Evolutionary conservation across 2,329 filamentous ascomycete species (phyloP), one percentile per base, ranked within the genome.

Genomic region (Zarea fungicola): DNA sequence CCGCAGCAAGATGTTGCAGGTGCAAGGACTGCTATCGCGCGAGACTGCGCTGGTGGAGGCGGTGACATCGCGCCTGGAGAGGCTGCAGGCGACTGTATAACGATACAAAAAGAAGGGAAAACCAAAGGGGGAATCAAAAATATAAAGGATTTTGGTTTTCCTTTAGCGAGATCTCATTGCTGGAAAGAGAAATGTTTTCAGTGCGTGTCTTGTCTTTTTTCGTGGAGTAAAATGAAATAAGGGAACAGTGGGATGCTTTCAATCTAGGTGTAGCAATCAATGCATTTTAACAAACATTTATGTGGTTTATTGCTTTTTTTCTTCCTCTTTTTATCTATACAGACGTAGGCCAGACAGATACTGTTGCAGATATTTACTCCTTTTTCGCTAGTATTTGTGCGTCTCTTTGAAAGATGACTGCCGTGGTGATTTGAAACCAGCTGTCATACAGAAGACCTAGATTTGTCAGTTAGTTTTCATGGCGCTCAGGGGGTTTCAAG

Each of bases 31-130:
- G 52, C 66, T 89, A 55, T 81, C 84, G 50, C 71, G 84, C 23
- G 84, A 89, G 66, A 78, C 78, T 40, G 82, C 82, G 5, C 64
- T 88, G 58, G 80, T 88, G 6, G 83, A 87, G 56, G 84, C 80
- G 19, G 77, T 86, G 19, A 81, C 76, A 55, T 73, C 73, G 49
- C 73, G 84, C 49, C 65, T 89, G 54, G 79, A 84, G 62, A 76
- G 73, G 53, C 66, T 88, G 47, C 68, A 72, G 53, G 54, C 63
- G n/a, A 54, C 53, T 31, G 47, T 62, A 57, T 67, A 59, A 54
- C 47, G 55, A 46, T 14, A 29, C 22, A 19, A 23, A 46, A 13
- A 18, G 32, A n/a, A n/a, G n/a, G n/a, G n/a, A n/a, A n/a, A n/a
- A n/a, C n/a, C n/a, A n/a, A n/a, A n/a, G n/a, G n/a, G n/a, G n/a